These are phyloP conservation scores for Diaporthe eres DNA, from an alignment of 2,329 filamentous ascomycete species.

Conservation along the genomic window DNA sequence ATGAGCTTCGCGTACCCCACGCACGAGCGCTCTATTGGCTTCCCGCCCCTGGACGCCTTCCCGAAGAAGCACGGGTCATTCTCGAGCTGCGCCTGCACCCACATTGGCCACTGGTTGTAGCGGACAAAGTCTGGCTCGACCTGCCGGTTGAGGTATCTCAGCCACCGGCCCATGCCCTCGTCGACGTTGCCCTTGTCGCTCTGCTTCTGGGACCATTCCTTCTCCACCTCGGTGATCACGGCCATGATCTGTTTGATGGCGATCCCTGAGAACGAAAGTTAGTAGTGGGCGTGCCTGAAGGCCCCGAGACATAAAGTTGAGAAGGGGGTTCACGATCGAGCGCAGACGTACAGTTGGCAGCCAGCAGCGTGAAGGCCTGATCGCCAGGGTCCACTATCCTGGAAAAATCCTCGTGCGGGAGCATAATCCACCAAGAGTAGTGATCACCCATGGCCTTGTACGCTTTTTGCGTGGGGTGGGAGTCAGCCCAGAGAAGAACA, in stretches of 20 bases:
- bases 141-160: constrained; percentile 63
- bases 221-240: constrained; percentile 60
- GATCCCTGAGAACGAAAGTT: constrained; percentile 50
- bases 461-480: constrained; percentile 51
- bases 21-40: constrained; percentile 22
- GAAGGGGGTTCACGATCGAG: background rate
- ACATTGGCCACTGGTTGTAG: constrained; percentile 68
- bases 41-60: constrained; percentile 43
- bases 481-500: constrained; percentile 5
- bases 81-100: constrained; percentile 67
- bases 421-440: constrained; percentile 71
- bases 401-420: constrained; percentile 67
- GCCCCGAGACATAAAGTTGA: background rate
- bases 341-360: constrained; percentile 59
- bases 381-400: constrained; percentile 62
- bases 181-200: constrained; percentile 51
- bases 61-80: constrained; percentile 63
- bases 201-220: constrained; percentile 48
- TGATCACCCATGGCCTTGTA: constrained; percentile 65
- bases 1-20: constrained; percentile 7
- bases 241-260: constrained; percentile 68
- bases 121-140: constrained; percentile 59
- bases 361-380: constrained; percentile 63
- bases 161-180: constrained; percentile 63
- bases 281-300: background rate